Percentiles rank a stretch among this genome's conserved stretches.
These are phyloP conservation scores for Aspergillus sp. DNA, from an alignment of 2,329 filamentous ascomycete species.

Conservation along the genomic window DNA sequence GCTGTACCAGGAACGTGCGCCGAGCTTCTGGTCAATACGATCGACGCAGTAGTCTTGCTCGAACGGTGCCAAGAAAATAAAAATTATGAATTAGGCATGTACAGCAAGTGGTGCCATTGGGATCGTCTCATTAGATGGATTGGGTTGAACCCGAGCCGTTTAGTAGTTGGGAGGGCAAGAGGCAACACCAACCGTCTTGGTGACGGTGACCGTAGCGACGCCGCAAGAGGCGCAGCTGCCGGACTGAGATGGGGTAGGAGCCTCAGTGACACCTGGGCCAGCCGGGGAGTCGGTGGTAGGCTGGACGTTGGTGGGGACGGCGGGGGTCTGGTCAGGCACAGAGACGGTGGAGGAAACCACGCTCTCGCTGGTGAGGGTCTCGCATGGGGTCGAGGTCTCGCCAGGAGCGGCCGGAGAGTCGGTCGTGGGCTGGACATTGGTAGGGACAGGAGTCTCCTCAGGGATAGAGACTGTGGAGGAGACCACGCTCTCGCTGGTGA, in stretches of 20 bases:
- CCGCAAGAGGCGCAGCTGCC: slow-evolving; percentile 10
- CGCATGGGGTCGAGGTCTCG: slow-evolving; percentile 4
- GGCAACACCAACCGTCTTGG: slow-evolving; percentile 26
- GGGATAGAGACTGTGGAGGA: slow-evolving; percentile 1
- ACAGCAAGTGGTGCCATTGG: slow-evolving; percentile 28
- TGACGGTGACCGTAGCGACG: slow-evolving; percentile 24
- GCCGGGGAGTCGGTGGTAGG: background rate
- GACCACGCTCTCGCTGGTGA: slow-evolving; percentile 13
- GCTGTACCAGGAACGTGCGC: background rate
- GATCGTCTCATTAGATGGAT: slow-evolving; percentile 21
- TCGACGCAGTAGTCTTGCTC: slow-evolving; percentile 1
- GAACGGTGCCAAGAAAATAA: slow-evolving; percentile 19
- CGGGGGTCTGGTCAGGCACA: background rate
- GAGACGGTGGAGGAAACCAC: slow-evolving; percentile 10
- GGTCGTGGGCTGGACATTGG: background rate
- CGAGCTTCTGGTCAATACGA: background rate
- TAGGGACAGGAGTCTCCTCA: background rate
- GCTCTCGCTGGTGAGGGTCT: slow-evolving; percentile 12
- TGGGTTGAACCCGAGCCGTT: slow-evolving; percentile 10
- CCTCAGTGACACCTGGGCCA: slow-evolving; percentile 1
- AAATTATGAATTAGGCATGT: slow-evolving; percentile 37
- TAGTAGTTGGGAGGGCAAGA: slow-evolving; percentile 16
- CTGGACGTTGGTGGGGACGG: slow-evolving; percentile 2
- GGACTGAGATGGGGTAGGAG: background rate
- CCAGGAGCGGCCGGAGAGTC: background rate